A percentile compares a stretch with the other conserved stretches of the same genome.
These are phyloP conservation scores for Crithidia bombi DNA, from an alignment of 208 protist species.

Conservation along the genomic window DNA sequence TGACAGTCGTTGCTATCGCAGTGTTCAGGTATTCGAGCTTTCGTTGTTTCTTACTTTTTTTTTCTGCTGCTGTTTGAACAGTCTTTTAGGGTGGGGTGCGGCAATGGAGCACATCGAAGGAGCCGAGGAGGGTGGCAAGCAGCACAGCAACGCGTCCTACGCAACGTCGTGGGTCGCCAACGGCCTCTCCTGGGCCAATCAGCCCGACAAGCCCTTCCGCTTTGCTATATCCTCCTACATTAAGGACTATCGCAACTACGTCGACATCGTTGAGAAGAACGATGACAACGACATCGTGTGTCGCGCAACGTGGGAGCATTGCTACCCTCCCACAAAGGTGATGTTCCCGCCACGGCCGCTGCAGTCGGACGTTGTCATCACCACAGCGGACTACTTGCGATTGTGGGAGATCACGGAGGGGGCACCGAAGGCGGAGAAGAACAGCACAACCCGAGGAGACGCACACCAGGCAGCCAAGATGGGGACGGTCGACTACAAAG, in stretches of 20 bases:
- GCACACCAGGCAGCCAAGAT: slow-evolving; percentile 24
- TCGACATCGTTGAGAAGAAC: slow-evolving; percentile 89
- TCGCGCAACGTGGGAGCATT: slow-evolving; percentile 94
- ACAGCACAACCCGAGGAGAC: slow-evolving; percentile 6
- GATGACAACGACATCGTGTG: slow-evolving; percentile 68
- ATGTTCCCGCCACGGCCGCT: slow-evolving; percentile 94
- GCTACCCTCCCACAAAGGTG: slow-evolving; percentile 97
- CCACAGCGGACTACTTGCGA: slow-evolving; percentile 98
- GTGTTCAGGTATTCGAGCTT: neutral
- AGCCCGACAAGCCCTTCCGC: slow-evolving; percentile 52
- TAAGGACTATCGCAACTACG: slow-evolving; percentile 96
- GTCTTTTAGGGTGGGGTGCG: too few species aligned
- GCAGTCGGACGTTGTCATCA: slow-evolving; percentile 94
- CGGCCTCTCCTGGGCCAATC: slow-evolving; percentile 92
- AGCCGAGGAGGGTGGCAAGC: slow-evolving; percentile 23
- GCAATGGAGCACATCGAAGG: slow-evolving; percentile 13
- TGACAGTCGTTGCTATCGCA: neutral
- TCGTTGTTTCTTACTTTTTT: neutral
- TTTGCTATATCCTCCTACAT: slow-evolving; percentile 97
- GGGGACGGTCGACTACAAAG: slow-evolving; percentile 60
- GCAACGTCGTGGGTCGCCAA: slow-evolving; percentile 96
- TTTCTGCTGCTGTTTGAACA: too few species aligned
- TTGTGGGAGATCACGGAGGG: slow-evolving; percentile 94
- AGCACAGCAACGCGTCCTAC: slow-evolving; percentile 83
- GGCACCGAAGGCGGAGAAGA: slow-evolving; percentile 25